These are phyloP conservation scores for Ophiostoma sp. DNA, from an alignment of 2,329 filamentous ascomycete species.

Conservation along the genomic window DNA sequence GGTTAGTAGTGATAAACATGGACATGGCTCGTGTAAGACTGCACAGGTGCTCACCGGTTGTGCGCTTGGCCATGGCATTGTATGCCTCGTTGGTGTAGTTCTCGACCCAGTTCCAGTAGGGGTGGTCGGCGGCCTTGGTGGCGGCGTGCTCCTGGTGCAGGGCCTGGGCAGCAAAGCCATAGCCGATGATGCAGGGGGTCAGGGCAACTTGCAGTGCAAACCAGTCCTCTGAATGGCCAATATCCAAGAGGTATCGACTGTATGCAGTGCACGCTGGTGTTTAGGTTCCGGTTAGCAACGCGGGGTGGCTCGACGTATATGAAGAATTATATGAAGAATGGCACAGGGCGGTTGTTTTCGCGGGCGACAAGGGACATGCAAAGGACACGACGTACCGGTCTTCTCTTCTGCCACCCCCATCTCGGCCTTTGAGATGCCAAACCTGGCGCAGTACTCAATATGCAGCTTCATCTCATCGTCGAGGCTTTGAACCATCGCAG, in stretches of 20 bases:
- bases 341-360: background rate
- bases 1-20: background rate
- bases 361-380: background rate
- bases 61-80: conserved; percentile 61
- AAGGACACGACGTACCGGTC: conserved; percentile 49
- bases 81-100: conserved; percentile 85
- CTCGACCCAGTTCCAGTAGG: conserved; percentile 86
- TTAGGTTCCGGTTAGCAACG: background rate
- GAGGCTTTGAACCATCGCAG: conserved; percentile 67
- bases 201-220: conserved; percentile 79
- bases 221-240: conserved; percentile 84
- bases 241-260: conserved; percentile 61
- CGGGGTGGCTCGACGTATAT: too few species aligned
- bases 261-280: conserved; percentile 40
- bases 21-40: background rate
- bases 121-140: conserved; percentile 61
- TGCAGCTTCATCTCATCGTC: conserved; percentile 76
- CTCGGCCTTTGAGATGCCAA: conserved; percentile 68
- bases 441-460: conserved; percentile 72
- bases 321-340: background rate
- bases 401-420: conserved; percentile 70
- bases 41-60: conserved; percentile 49
- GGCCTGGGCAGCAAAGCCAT: conserved; percentile 70
- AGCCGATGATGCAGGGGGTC: conserved; percentile 84
- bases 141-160: conserved; percentile 54